Evolutionary conservation across 345 rosid genomes (phyloP).

Genomic region (Crucihimalaya himalaica): DNA sequence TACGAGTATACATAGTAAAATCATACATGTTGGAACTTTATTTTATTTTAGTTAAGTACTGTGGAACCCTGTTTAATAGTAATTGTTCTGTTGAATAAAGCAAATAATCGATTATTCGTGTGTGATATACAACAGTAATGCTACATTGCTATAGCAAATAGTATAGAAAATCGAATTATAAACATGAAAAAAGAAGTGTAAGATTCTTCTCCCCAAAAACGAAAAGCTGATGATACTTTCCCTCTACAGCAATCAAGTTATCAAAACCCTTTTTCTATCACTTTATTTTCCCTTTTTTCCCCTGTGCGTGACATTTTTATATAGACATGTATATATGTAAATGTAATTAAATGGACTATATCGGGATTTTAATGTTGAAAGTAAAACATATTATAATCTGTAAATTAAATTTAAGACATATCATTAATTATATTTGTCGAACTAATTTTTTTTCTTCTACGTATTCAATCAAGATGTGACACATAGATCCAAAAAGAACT

Average conservation of each 20-base stretch:
- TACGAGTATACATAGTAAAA: too few species aligned
- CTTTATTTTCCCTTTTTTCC: conserved; percentile 18
- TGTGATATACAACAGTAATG: background rate
- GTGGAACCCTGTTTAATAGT: background rate
- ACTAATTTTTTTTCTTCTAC: too few species aligned
- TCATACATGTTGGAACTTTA: background rate
- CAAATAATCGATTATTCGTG: conserved; percentile 7
- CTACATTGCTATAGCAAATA: background rate
- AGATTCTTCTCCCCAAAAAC: conserved; percentile 19
- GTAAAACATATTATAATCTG: too few species aligned
- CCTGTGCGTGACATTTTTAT: background rate
- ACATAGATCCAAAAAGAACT: too few species aligned
- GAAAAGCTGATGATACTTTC: conserved; percentile 44
- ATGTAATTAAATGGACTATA: background rate
- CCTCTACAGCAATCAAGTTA: conserved; percentile 47
- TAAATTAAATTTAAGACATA: background rate
- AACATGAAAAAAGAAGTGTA: conserved; percentile 1
- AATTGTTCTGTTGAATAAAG: background rate
- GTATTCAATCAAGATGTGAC: too few species aligned
- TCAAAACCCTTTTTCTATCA: conserved; percentile 34
- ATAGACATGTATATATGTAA: background rate
- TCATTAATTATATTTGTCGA: too few species aligned
- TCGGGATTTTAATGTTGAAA: background rate
- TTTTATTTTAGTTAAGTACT: background rate
- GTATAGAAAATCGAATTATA: background rate